Evolutionary conservation across 352 stramenopile genomes (phyloP).

Genomic region (Phytophthora vignae): DNA sequence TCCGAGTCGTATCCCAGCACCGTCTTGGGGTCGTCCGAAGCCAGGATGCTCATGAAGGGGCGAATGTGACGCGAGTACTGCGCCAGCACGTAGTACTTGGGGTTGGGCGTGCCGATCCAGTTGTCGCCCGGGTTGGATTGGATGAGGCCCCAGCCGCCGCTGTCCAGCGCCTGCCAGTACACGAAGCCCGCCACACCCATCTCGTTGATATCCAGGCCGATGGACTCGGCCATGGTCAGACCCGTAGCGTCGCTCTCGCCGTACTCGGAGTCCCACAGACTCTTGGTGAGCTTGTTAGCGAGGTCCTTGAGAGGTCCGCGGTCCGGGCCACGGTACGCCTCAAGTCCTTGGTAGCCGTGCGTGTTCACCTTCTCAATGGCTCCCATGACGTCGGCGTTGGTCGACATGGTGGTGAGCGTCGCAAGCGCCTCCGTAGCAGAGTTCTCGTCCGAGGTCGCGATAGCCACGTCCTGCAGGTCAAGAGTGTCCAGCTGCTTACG

Average conservation of each 20-base stretch:
- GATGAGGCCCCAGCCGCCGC: slow-evolving; percentile 51
- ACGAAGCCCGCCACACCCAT: slow-evolving; percentile 63
- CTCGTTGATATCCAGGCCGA: slow-evolving; percentile 69
- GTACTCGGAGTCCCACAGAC: slow-evolving; percentile 68
- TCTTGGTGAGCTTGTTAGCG: slow-evolving; percentile 43
- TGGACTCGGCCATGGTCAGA: slow-evolving; percentile 63
- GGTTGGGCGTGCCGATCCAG: slow-evolving; percentile 49
- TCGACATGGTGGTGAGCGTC: slow-evolving; percentile 40
- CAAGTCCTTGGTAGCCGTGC: slow-evolving; percentile 58
- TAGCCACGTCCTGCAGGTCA: slow-evolving; percentile 38
- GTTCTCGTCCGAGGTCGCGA: slow-evolving; percentile 64
- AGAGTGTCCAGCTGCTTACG: slow-evolving; percentile 49
- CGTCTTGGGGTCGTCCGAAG: slow-evolving; percentile 46
- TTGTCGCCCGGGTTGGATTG: slow-evolving; percentile 49
- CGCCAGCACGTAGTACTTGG: slow-evolving; percentile 63
- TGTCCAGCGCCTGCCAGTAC: slow-evolving; percentile 70
- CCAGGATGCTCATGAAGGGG: slow-evolving; percentile 55
- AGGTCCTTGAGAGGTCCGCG: slow-evolving; percentile 46
- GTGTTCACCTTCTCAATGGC: slow-evolving; percentile 62
- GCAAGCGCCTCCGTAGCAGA: slow-evolving; percentile 44
- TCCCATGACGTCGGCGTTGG: slow-evolving; percentile 30
- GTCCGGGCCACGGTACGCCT: slow-evolving; percentile 54
- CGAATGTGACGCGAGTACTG: slow-evolving; percentile 71
- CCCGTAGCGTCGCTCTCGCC: slow-evolving; percentile 57
- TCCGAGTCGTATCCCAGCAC: slow-evolving; percentile 52